A percentile compares a stretch with the other conserved stretches of the same genome.
Conservation (phyloP, 768 basidiomycete species). For the Mrakia blollopis region DNA sequence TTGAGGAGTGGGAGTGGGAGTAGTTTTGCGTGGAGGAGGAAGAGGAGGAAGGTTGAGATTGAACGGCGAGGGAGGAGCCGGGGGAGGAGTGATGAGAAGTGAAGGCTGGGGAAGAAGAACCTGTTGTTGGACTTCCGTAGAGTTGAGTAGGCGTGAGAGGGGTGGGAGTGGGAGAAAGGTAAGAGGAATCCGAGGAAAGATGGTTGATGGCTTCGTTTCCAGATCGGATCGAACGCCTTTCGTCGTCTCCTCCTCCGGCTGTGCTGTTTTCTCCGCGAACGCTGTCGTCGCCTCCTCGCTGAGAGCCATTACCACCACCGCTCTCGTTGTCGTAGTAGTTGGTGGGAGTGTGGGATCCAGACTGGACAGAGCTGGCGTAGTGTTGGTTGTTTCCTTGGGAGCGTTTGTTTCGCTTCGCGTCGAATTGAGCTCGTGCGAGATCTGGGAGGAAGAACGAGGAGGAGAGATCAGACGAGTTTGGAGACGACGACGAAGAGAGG, state of each 20-base stretch:
- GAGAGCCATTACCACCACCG: neutral
- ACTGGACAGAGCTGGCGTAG: neutral
- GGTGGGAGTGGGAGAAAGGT: neutral
- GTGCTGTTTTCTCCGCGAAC: neutral
- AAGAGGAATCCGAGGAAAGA: neutral
- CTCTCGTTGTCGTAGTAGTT: no score
- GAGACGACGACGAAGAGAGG: neutral
- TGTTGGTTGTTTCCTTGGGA: neutral
- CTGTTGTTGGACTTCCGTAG: neutral
- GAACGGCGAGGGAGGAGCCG: neutral
- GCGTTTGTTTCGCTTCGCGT: conserved; percentile 56
- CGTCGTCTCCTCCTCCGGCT: conserved; percentile 2
- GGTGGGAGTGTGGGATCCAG: neutral
- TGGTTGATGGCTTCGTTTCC: neutral
- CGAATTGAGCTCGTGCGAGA: conserved; percentile 70
- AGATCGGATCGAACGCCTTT: neutral
- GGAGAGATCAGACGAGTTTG: no score
- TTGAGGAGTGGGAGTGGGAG: neutral
- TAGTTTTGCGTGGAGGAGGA: neutral
- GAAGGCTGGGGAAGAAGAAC: neutral
- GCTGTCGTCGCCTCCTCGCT: neutral
- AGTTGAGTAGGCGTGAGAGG: neutral
- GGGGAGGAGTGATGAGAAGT: neutral
- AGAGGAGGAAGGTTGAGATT: neutral
- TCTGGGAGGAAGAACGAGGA: conserved; percentile 57